Conservation (phyloP, 129 eudicot species). For the Cynara cardunculus region DNA sequence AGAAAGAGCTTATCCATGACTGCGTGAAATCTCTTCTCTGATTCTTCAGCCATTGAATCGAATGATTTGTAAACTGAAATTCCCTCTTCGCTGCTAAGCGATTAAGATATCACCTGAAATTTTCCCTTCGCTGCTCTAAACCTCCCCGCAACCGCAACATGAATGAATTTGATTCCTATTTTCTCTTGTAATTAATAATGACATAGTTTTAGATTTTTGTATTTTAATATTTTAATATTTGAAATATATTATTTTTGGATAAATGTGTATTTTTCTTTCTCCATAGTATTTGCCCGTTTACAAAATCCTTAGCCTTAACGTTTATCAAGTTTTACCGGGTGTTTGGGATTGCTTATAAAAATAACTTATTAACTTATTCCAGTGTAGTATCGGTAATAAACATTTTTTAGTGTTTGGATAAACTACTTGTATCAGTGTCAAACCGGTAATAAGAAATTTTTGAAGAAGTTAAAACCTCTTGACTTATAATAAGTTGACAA, state of each 20-base stretch:
- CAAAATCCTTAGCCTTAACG: too few species aligned
- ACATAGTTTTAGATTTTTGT: not conserved
- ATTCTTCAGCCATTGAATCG: slow-evolving; percentile 65
- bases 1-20: slow-evolving; percentile 73
- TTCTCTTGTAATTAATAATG: not conserved
- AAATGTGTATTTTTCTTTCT: not conserved
- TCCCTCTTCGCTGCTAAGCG: not conserved
- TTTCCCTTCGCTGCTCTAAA: not conserved
- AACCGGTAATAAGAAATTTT: too few species aligned
- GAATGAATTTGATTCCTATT: not conserved
- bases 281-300: not conserved
- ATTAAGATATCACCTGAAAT: not conserved
- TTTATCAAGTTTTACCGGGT: too few species aligned
- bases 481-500: too few species aligned
- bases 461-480: too few species aligned
- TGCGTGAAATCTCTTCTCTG: slow-evolving; percentile 68
- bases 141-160: not conserved
- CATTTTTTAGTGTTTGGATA: too few species aligned
- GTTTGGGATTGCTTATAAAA: too few species aligned
- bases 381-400: too few species aligned
- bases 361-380: too few species aligned
- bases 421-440: too few species aligned
- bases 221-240: too few species aligned
- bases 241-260: too few species aligned
- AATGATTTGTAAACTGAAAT: not conserved